Percentiles rank a stretch among this genome's conserved stretches.
phyloP scores from a whole-genome alignment of 129 eudicot species.

The Gnaphalium uliginosum region DNA sequence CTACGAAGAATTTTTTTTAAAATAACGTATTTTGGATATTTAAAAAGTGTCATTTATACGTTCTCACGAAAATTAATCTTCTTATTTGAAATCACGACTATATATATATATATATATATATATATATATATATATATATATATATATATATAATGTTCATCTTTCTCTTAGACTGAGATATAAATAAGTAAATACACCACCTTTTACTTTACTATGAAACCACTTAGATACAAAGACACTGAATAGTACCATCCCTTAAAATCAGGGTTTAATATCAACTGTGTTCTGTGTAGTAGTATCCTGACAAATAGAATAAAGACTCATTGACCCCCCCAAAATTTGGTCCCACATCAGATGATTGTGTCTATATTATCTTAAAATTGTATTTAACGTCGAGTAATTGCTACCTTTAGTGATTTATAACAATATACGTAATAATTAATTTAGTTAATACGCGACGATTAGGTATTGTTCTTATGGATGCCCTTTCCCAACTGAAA shows the following conservation, averaged over 20 bases:
- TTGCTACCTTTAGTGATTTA: no score
- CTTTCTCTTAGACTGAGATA: neutral
- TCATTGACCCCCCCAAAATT: conserved; percentile 23
- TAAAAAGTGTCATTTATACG: no score
- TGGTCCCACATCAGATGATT: conserved; percentile 12
- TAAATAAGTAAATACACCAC: neutral
- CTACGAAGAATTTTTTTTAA: no score
- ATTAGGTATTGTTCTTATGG: no score
- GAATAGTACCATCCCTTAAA: conserved; percentile 31
- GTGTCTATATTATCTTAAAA: neutral
- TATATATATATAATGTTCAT: neutral
- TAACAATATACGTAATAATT: no score
- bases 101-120: no score
- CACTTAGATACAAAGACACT: conserved; percentile 12
- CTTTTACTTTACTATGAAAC: neutral
- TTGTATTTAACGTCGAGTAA: neutral
- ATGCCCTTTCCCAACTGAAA: no score
- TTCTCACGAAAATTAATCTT: no score
- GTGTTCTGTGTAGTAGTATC: conserved; percentile 15
- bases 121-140: no score
- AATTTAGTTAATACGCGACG: no score
- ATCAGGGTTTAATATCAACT: conserved; percentile 23
- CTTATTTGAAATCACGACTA: no score
- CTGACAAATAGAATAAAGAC: conserved; percentile 36
- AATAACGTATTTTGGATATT: no score